These are phyloP conservation scores for Aureobasidium sp. DNA, from an alignment of 2,329 filamentous ascomycete species.

Conservation along the genomic window DNA sequence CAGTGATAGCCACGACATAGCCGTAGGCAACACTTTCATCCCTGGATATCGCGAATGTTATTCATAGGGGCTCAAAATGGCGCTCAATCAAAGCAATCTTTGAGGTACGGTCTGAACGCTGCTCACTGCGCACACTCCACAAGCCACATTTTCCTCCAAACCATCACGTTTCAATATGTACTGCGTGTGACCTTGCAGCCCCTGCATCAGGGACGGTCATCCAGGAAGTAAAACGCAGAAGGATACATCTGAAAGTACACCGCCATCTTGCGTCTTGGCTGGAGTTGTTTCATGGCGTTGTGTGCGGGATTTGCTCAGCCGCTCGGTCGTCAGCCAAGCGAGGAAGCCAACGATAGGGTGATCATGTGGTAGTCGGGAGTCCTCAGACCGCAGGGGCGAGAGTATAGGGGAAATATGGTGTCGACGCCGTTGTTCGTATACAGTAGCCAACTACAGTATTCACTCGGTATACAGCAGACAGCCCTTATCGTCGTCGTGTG, in stretches of 20 bases:
- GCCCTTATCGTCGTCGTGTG: not conserved
- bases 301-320: not conserved
- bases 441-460: not conserved
- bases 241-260: not conserved
- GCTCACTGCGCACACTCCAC: too few species aligned
- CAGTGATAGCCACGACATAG: too few species aligned
- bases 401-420: not conserved
- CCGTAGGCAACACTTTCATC: too few species aligned
- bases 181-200: slow-evolving; percentile 2
- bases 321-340: slow-evolving; percentile 1
- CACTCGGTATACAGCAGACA: not conserved
- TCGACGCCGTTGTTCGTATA: not conserved
- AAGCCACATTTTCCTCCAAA: not conserved
- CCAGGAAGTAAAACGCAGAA: not conserved
- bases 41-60: too few species aligned
- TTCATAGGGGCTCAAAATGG: too few species aligned
- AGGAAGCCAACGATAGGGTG: not conserved
- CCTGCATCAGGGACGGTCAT: slow-evolving; percentile 2
- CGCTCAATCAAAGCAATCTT: not conserved
- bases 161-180: not conserved
- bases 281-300: not conserved
- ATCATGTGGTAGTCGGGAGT: not conserved
- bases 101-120: not conserved
- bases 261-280: not conserved
- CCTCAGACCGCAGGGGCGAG: too few species aligned